phyloP scores from a whole-genome alignment of 805 yeast genomes.

The Komagataella ulmi region DNA sequence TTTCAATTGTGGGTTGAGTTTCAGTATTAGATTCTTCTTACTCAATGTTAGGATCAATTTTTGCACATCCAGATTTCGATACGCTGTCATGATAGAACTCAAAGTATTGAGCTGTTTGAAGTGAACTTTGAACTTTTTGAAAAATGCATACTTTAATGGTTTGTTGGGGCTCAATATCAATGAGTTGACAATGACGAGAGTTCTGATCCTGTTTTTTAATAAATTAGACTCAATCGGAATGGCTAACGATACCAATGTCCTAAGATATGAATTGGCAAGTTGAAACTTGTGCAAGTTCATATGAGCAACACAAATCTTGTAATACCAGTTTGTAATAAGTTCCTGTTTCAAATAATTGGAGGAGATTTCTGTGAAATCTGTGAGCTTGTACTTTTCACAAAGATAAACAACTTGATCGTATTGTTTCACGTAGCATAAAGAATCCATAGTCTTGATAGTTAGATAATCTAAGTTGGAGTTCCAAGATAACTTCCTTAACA shows the following conservation, averaged over 20 bases:
- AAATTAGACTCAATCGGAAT: not conserved
- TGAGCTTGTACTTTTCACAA: constrained; percentile 1
- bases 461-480: constrained; percentile 3
- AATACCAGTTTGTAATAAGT: not conserved
- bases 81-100: not conserved
- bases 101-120: not conserved
- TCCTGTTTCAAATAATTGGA: not conserved
- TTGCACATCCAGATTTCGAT: not conserved
- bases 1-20: not conserved
- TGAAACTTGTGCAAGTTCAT: not conserved
- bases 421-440: not conserved
- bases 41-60: not conserved
- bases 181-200: not conserved
- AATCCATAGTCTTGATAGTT: constrained; percentile 3
- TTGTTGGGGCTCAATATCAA: not conserved
- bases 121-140: not conserved
- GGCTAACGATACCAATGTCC: not conserved
- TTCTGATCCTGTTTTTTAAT: not conserved
- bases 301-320: not conserved
- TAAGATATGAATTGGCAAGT: not conserved
- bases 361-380: constrained; percentile 7
- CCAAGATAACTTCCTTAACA: not conserved
- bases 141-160: not conserved
- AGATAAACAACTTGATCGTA: constrained; percentile 2
- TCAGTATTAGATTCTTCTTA: not conserved